Evolutionary conservation across 805 yeast species (phyloP).

Genomic region (Candida sonorensis): DNA sequence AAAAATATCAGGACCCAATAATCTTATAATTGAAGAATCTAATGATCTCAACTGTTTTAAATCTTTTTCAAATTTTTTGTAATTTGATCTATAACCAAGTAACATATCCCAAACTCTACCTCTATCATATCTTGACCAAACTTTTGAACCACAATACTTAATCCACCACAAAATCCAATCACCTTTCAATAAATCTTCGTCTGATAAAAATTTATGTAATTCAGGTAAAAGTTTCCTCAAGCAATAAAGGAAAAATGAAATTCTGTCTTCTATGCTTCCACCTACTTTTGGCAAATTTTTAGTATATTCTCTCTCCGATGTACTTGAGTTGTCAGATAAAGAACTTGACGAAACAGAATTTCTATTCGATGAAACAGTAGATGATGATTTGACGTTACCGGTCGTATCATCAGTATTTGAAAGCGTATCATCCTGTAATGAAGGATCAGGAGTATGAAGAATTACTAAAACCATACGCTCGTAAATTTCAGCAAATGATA

Average conservation of each 20-base stretch:
- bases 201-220: conserved; percentile 64
- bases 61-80: conserved; percentile 18
- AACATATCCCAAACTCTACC: conserved; percentile 88
- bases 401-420: neutral
- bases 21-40: conserved; percentile 15
- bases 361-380: neutral
- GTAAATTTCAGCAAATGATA: conserved; percentile 61
- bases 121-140: conserved; percentile 72
- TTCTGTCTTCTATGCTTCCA: conserved; percentile 59
- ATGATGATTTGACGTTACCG: neutral
- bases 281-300: conserved; percentile 31
- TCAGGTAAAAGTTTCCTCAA: conserved; percentile 66
- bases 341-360: neutral
- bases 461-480: conserved; percentile 73
- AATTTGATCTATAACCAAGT: conserved; percentile 63
- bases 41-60: conserved; percentile 15
- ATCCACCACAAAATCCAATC: conserved; percentile 96
- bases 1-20: conserved; percentile 54
- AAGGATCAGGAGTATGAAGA: conserved; percentile 61
- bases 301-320: conserved; percentile 17
- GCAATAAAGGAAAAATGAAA: conserved; percentile 59
- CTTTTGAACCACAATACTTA: conserved; percentile 83
- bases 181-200: conserved; percentile 72
- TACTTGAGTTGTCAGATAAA: conserved; percentile 3
- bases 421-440: conserved; percentile 15